Conservation (phyloP, 2,329 filamentous ascomycete species). For the Arthrobotrys pseudoclavata region DNA sequence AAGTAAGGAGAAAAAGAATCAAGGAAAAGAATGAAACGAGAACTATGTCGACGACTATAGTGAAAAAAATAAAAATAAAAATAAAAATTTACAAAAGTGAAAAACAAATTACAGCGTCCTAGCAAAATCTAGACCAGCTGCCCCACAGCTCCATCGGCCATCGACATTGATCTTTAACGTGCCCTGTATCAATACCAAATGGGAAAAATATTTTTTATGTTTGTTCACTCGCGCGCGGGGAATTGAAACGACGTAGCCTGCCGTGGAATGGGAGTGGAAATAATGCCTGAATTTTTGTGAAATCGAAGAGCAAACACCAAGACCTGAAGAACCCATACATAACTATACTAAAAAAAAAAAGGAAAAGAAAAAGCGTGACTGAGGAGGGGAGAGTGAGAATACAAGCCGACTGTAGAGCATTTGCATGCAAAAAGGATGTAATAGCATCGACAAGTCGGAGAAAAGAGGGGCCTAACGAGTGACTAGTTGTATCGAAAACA, state of each 20-base stretch:
- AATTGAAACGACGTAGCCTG: not conserved
- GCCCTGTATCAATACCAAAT: no score
- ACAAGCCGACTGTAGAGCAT: not conserved
- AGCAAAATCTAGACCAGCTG: no score
- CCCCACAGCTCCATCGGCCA: no score
- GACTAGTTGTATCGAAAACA: not conserved
- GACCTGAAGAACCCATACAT: not conserved
- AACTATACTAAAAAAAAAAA: not conserved
- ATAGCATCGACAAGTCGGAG: not conserved
- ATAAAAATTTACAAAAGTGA: no score
- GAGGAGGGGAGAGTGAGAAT: not conserved
- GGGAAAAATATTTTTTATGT: no score
- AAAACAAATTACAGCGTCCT: no score
- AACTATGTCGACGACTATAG: not conserved
- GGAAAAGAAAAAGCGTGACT: not conserved
- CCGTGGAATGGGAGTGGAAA: not conserved
- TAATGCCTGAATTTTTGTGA: not conserved
- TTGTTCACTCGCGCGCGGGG: no score
- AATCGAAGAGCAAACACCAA: constrained; percentile 4
- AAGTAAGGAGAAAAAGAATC: not conserved
- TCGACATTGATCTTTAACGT: no score
- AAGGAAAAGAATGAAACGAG: not conserved
- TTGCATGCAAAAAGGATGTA: not conserved
- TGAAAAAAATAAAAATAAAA: not conserved
- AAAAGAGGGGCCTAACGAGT: not conserved